Percentiles rank a stretch among this genome's conserved stretches.
Conservation (phyloP, 73 alveolate genomes). For the Paraurostyla sp. region DNA sequence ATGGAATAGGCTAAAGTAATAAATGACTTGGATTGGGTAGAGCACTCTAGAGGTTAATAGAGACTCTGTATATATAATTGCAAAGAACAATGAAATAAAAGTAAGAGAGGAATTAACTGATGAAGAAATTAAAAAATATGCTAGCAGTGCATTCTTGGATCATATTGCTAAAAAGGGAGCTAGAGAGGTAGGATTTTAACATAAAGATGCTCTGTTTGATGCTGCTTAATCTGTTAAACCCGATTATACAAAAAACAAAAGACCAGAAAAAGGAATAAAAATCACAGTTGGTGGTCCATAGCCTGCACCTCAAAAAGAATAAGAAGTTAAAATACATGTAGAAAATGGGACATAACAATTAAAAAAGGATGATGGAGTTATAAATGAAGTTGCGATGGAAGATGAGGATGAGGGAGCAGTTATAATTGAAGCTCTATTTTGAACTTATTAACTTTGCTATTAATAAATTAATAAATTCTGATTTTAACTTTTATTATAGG, state of each 20-base stretch:
- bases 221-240: conserved; percentile 13
- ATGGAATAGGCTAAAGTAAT: conserved; percentile 58
- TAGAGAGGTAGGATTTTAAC: background rate
- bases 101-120: conserved; percentile 63
- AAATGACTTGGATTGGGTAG: conserved; percentile 21
- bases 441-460: background rate
- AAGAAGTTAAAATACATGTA: background rate
- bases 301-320: background rate
- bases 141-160: conserved; percentile 16
- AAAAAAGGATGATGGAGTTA: background rate
- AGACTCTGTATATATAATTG: conserved; percentile 51
- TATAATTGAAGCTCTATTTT: conserved; percentile 20
- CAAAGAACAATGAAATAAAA: conserved; percentile 41
- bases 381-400: conserved; percentile 1
- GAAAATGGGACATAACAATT: background rate
- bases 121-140: conserved; percentile 58
- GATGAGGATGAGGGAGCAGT: conserved; percentile 16
- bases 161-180: conserved; percentile 31
- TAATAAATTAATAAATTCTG: too few species aligned
- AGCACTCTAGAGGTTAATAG: conserved; percentile 62
- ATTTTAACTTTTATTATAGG: too few species aligned
- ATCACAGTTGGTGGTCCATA: conserved; percentile 61
- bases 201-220: conserved; percentile 46
- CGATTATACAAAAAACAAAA: conserved; percentile 31
- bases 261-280: conserved; percentile 56